Base-by-base conservation (phyloP, 208 protist genomes). In the Leishmania amazonensis region DNA sequence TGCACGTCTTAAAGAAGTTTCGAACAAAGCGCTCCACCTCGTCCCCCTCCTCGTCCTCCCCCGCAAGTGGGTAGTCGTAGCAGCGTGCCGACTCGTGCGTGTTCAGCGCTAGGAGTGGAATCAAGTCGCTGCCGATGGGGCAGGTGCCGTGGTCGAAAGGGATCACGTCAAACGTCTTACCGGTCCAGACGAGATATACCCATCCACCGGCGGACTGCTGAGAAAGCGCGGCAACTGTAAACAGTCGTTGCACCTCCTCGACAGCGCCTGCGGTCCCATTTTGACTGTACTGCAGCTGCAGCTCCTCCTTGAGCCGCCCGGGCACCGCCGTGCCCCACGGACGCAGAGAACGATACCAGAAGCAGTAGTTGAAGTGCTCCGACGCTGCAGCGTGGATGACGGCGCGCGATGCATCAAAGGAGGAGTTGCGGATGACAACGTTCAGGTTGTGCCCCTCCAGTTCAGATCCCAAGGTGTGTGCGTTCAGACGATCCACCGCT, bases 291-390 rank as follows among this genome's bases (percentile, higher is more conserved):
- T 96, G 93, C 76, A 95, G 85, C 82, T 94, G 91, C 71, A 97
- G 75, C 35, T 84, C 88, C 60, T 97, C 91, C 49, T 90, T 87
- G 57, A 97, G 79, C n/a, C 74, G 72, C 73, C 88, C 9, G n/a
- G 92, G 91, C 40, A 96, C 77, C 7, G 82, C 70, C 40, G 93
- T 95, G 2, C 94, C 94, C 93, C 94, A 97, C 62, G 94, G 94
- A 5, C 94, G 87, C 45, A 97, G 86, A 0, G 94, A 96, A 38
- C 89, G 89, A 81, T 97, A 97, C 86, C 92, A 97, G 78, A 97
- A 97, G 84, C 94, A 97, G 87, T 97, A 96, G 85, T 97, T 97
- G 73, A 97, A 97, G 81, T 97, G 94, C 85, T 97, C 92, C 40
- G 91, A 84, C 28, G 93, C 94, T 19, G 94, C 90, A 1, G 89